Evolutionary conservation across 2,329 filamentous ascomycete species (phyloP), one percentile per base, ranked within the genome.

Genomic region (Phialocephala sp.): DNA sequence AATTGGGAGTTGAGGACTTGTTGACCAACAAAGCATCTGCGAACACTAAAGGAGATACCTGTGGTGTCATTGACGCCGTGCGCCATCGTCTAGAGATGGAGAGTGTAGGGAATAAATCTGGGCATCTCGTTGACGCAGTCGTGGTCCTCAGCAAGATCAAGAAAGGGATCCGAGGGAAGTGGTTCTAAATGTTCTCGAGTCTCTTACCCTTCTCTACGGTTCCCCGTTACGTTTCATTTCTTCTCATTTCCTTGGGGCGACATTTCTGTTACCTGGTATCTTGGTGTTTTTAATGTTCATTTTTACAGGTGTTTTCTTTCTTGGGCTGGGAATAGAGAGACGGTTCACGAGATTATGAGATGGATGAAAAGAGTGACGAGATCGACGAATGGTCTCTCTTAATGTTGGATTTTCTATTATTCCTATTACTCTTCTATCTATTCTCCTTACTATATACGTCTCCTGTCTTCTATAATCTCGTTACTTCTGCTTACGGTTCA

Each of bases 111-210:
- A 78, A 79, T 22, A 78, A 80, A 59, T 86, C 79, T 69, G 80
- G 82, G 56, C 72, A 87, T 59, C 82, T 84, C 52, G 79, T 83
- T 27, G 85, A 88, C 70, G 83, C 85, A 8, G 78, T 85, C 3
- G 76, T 80, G 1, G 85, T 87, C 60, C 70, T 89, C 69, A 80
- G 77, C 70, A 84, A 80, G 71, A 73, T 88, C 60, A 82, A 85
- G 69, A 80, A 83, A 68, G 77, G 79, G 1, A 77, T 73, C 9
- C 77, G 77, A 61, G 75, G 77, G 72, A 80, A 77, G 66, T 80
- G 80, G 76, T 83, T 82, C 70, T 83, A 63, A 63, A 27, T 27
- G 4, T 43, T 8, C 41, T 43, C 41, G 41, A 18, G 12, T 2
- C 45, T n/a, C 47, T 3, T 54, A 8, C 18, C 50, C 15, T 35